A percentile compares a stretch with the other conserved stretches of the same genome.
These are phyloP conservation scores for Diplodia seriata DNA, from an alignment of 2,329 filamentous ascomycete genomes.

Conservation along the genomic window DNA sequence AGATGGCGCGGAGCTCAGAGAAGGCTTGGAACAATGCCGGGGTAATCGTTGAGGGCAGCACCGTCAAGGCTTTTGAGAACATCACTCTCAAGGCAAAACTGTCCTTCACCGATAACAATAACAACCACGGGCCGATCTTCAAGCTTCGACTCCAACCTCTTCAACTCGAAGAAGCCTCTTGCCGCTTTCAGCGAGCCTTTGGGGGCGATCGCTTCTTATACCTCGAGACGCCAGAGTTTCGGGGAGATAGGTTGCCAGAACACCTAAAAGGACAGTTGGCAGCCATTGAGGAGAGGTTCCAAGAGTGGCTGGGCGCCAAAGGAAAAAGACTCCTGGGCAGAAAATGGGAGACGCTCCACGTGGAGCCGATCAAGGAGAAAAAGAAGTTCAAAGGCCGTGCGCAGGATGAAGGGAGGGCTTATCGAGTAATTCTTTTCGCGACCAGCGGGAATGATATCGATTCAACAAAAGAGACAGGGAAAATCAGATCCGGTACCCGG, in stretches of 20 bases:
- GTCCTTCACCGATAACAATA: slow-evolving; percentile 34
- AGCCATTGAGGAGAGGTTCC: slow-evolving; percentile 40
- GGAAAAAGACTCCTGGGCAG: slow-evolving; percentile 51
- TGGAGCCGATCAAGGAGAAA: slow-evolving; percentile 46
- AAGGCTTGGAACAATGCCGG: slow-evolving; percentile 41
- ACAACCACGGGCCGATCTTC: slow-evolving; percentile 38
- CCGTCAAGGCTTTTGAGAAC: slow-evolving; percentile 38
- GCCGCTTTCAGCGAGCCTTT: slow-evolving; percentile 48
- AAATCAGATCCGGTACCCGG: background rate
- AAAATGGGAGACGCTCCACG: slow-evolving; percentile 50
- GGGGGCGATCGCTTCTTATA: slow-evolving; percentile 53
- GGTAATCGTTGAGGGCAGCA: background rate
- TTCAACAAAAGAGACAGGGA: background rate
- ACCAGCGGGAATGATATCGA: slow-evolving; percentile 43
- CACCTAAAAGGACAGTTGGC: slow-evolving; percentile 36
- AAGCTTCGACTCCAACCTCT: slow-evolving; percentile 40
- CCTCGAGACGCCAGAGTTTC: slow-evolving; percentile 45
- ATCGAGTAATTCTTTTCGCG: slow-evolving; percentile 47
- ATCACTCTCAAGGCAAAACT: slow-evolving; percentile 46
- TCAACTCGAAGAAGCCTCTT: slow-evolving; percentile 41
- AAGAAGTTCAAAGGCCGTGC: slow-evolving; percentile 36
- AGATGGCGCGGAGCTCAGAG: slow-evolving; percentile 36
- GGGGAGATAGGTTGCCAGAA: slow-evolving; percentile 32
- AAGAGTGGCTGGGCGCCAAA: slow-evolving; percentile 43
- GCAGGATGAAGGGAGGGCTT: background rate